These are phyloP conservation scores for Penicillium robsamsonii DNA, from an alignment of 495 filamentous ascomycete genomes.

Conservation along the genomic window DNA sequence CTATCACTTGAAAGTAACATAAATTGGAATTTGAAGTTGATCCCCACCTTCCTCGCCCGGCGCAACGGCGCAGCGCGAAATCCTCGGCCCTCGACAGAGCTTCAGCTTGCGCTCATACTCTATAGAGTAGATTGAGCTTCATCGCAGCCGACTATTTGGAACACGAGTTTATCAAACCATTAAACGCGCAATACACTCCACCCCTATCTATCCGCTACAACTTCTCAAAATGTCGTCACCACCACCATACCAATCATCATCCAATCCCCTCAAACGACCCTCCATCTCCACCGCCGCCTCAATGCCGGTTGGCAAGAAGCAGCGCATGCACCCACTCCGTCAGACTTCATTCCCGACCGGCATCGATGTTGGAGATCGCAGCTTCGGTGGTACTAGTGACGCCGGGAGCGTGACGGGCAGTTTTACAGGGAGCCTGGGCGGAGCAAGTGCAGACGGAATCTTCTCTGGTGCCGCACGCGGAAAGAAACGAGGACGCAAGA, in stretches of 20 bases:
- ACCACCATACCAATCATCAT: conserved; percentile 34
- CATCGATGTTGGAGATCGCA: conserved; percentile 51
- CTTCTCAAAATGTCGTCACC: conserved; percentile 44
- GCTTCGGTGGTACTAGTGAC: conserved; percentile 64
- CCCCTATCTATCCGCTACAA: background rate
- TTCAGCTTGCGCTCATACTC: background rate
- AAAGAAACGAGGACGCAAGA: conserved; percentile 65
- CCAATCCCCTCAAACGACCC: conserved; percentile 45
- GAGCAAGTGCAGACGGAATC: conserved; percentile 51
- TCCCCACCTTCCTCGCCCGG: background rate
- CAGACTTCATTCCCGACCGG: conserved; percentile 82
- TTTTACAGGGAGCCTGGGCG: conserved; percentile 51
- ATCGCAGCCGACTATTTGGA: background rate
- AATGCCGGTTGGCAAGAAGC: conserved; percentile 32
- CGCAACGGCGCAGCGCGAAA: conserved; percentile 6
- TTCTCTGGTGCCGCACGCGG: conserved; percentile 42
- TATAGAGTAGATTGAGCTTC: background rate
- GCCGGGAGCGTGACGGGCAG: conserved; percentile 68
- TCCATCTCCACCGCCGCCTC: conserved; percentile 42
- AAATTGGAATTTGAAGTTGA: background rate
- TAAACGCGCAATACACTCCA: background rate
- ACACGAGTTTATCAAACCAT: background rate
- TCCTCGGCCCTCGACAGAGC: conserved; percentile 4
- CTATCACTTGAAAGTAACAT: background rate
- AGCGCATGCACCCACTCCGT: conserved; percentile 70